Evolutionary conservation across 2,329 filamentous ascomycete genomes (phyloP), one percentile per base, ranked within the genome.

Genomic region (Rhexocercosporidium sp.): DNA sequence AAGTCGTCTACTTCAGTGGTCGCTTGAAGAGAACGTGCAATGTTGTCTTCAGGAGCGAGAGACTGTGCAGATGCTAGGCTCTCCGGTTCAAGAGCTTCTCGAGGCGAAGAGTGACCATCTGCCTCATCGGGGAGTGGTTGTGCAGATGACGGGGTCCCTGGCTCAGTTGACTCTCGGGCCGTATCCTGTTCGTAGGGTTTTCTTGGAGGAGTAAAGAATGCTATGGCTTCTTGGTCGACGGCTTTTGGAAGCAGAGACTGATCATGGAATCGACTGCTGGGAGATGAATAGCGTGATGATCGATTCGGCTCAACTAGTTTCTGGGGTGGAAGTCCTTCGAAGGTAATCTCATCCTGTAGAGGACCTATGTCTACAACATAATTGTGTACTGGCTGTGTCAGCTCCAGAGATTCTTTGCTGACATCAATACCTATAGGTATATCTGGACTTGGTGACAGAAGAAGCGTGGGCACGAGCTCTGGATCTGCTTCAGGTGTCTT

Each of bases 361-460:
- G 34, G 34, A 37, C 12, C 34, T 11, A 37, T 37, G 9, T 37
- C 34, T 6, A 37, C 34, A 11, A 37, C 8, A 9, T 7, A 11
- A 11, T 37, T 11, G 8, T 37, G 34, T 46, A 20, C 7, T 9
- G 20, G 16, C 44, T 46, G 47, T 14, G 3, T 27, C 11, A 4
- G 6, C 27, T 31, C 25, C 25, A 16, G 6, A 7, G 3, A 5
- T 14, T 53, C 25, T 1, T 53, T 27, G 16, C 3, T 4, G 14
- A 31, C 31, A 37, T 20, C 31, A 20, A 16, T 14, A 18, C 34
- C 54, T 16, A 6, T 8, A 41, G 5, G 12, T 57, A 20, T 11
- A 16, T 39, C 54, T 57, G 54, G 54, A 16, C 20, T 57, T 39
- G 54, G 31, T 16, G 54, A 57, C n/a, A 41, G 54, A 12, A 57